These are phyloP conservation scores for Hypoxylon perforatum DNA, from an alignment of 495 filamentous ascomycete species.

Conservation along the genomic window DNA sequence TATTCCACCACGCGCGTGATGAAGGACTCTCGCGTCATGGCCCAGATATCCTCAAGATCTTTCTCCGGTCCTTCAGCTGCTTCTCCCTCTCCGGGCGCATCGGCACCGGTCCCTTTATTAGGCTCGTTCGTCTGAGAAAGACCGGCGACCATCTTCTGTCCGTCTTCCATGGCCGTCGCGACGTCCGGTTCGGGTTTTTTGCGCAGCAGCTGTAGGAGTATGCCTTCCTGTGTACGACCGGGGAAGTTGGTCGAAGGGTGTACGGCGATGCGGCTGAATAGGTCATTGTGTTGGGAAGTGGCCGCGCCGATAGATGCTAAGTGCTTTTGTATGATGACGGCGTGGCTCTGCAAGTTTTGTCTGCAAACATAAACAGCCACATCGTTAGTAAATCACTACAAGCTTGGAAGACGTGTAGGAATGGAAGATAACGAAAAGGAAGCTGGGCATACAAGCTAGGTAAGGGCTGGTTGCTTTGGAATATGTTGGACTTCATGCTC, in stretches of 20 bases:
- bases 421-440: background rate
- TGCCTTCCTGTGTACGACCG: constrained; percentile 71
- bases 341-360: constrained; percentile 74
- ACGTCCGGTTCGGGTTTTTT: constrained; percentile 84
- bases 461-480: constrained; percentile 47
- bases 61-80: constrained; percentile 50
- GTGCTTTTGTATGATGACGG: constrained; percentile 72
- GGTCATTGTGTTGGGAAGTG: constrained; percentile 65
- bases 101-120: constrained; percentile 27
- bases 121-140: constrained; percentile 24
- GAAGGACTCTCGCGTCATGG: constrained; percentile 53
- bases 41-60: constrained; percentile 54
- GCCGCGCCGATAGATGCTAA: constrained; percentile 69
- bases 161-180: constrained; percentile 76
- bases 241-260: constrained; percentile 84
- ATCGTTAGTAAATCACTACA: background rate
- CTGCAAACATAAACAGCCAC: constrained; percentile 48
- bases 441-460: constrained; percentile 47
- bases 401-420: background rate
- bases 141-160: constrained; percentile 53
- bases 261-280: constrained; percentile 70
- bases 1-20: constrained; percentile 51
- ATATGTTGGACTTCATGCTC: constrained; percentile 62
- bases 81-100: background rate
- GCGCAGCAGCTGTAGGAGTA: constrained; percentile 73